Evolutionary conservation across 768 basidiomycete genomes (phyloP).

Genomic region (Tulasnella sp.): DNA sequence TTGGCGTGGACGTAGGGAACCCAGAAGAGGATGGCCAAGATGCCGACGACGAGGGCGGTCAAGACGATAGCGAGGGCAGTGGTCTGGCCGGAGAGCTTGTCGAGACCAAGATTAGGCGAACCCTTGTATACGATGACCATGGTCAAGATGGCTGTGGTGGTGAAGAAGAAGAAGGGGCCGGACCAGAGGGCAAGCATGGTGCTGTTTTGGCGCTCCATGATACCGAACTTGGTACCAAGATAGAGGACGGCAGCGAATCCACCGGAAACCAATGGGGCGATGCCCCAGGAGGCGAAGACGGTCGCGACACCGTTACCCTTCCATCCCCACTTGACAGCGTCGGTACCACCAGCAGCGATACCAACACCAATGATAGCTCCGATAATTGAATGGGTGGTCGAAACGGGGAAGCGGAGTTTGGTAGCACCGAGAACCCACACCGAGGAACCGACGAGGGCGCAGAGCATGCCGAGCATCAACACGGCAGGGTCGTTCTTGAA

Average conservation of each 20-base stretch:
- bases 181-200: constrained; percentile 43
- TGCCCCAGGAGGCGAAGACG: constrained; percentile 44
- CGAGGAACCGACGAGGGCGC: constrained; percentile 44
- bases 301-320: constrained; percentile 47
- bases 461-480: constrained; percentile 49
- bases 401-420: constrained; percentile 46
- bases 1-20: constrained; percentile 48
- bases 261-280: constrained; percentile 44
- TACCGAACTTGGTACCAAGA: constrained; percentile 45
- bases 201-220: constrained; percentile 45
- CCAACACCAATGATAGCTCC: constrained; percentile 51
- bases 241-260: constrained; percentile 46
- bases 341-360: constrained; percentile 45
- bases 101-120: constrained; percentile 46
- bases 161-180: constrained; percentile 44
- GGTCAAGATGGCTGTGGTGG: constrained; percentile 46
- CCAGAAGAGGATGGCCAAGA: constrained; percentile 48
- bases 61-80: constrained; percentile 46
- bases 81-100: constrained; percentile 41
- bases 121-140: constrained; percentile 50
- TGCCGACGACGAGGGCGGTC: constrained; percentile 44
- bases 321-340: constrained; percentile 51
- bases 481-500: constrained; percentile 48
- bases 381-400: constrained; percentile 42
- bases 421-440: constrained; percentile 44